A percentile compares a stretch with the other conserved stretches of the same genome.
Evolutionary conservation across 345 rosid species (phyloP).

Genomic region (Brassica cretica): DNA sequence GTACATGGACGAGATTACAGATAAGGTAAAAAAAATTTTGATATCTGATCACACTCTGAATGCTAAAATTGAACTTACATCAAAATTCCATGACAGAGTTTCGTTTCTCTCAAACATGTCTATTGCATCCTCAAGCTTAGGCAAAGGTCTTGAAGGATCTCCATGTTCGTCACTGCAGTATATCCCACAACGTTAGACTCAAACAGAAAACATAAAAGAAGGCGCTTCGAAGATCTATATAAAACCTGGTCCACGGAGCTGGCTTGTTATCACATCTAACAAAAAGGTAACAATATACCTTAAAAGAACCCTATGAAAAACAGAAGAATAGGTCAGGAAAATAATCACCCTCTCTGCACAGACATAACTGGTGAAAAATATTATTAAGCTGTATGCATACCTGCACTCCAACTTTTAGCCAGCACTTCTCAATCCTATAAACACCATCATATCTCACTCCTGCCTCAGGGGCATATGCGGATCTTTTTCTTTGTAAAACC

Average conservation of each 20-base stretch:
- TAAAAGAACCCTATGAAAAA: constrained; percentile 47
- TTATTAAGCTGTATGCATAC: constrained; percentile 30
- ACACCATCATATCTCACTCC: constrained; percentile 81
- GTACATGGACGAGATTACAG: no score
- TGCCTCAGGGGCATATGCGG: constrained; percentile 67
- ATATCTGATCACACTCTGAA: not conserved
- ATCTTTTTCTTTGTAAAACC: constrained; percentile 74
- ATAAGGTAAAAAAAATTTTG: no score
- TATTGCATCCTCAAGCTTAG: constrained; percentile 49
- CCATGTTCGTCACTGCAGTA: constrained; percentile 62
- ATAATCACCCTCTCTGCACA: not conserved
- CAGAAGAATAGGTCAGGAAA: constrained; percentile 1
- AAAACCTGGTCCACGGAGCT: constrained; percentile 83
- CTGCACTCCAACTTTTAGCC: constrained; percentile 69
- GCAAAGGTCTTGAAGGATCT: constrained; percentile 68
- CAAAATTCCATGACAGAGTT: constrained; percentile 69
- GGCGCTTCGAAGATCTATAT: not conserved
- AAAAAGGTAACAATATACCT: constrained; percentile 73
- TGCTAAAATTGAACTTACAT: constrained; percentile 43
- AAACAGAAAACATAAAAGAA: constrained; percentile 8
- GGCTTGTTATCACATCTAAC: constrained; percentile 80
- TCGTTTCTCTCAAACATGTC: constrained; percentile 59
- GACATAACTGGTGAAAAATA: not conserved
- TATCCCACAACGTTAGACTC: not conserved
- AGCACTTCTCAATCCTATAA: constrained; percentile 75